Evolutionary conservation across 2,329 filamentous ascomycete species (phyloP).

Genomic region (Phyllosticta citriasiana): DNA sequence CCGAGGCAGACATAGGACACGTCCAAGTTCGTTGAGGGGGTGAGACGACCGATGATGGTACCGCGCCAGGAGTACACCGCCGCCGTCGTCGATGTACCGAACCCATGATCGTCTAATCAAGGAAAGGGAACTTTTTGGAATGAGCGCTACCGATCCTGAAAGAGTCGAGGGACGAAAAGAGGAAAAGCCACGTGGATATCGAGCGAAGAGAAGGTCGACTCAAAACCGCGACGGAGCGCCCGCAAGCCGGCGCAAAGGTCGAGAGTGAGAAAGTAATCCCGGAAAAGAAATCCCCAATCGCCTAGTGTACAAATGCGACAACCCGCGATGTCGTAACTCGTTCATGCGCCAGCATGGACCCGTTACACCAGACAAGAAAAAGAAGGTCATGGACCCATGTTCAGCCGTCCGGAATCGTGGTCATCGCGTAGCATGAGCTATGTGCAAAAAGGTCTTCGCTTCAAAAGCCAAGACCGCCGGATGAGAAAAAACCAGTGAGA

Average conservation of each 20-base stretch:
- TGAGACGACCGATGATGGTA: neutral
- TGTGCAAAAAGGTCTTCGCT: conserved; percentile 10
- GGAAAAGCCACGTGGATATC: conserved; percentile 7
- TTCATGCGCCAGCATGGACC: conserved; percentile 9
- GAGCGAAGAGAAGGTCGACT: conserved; percentile 10
- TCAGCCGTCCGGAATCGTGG: conserved; percentile 8
- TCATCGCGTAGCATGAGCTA: conserved; percentile 10
- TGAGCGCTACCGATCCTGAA: conserved; percentile 6
- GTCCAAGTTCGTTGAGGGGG: neutral
- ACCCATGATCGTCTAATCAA: conserved; percentile 9
- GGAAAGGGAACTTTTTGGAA: conserved; percentile 10
- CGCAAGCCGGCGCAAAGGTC: conserved; percentile 1
- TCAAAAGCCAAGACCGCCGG: neutral
- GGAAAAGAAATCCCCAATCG: conserved; percentile 6
- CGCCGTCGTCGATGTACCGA: conserved; percentile 3
- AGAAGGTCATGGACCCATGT: conserved; percentile 6
- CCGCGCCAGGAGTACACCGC: neutral
- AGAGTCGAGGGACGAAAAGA: neutral
- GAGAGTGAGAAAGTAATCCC: neutral
- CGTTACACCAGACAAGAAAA: conserved; percentile 9
- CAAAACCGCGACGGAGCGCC: conserved; percentile 7
- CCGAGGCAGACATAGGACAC: neutral
- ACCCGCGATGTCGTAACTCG: conserved; percentile 8
- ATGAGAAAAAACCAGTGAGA: conserved; percentile 8
- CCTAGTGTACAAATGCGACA: conserved; percentile 12